Conservation (phyloP, 1,139 yeast genomes). For the Candida smagusa region DNA sequence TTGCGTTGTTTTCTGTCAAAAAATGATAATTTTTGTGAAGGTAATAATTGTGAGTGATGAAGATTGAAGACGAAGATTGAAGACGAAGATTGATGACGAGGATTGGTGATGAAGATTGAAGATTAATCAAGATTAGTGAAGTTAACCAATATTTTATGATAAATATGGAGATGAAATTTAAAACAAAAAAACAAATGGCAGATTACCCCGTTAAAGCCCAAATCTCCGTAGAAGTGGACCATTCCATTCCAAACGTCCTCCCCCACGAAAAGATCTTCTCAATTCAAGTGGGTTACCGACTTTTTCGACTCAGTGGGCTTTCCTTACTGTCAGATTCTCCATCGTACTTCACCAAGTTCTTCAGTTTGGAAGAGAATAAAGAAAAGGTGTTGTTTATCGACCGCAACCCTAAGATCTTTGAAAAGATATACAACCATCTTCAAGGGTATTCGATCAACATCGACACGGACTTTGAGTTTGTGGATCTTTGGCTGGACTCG, state of each 20-base stretch:
- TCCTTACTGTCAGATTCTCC: conserved; percentile 81
- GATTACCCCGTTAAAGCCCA: conserved; percentile 13
- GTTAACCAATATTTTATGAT: too few relatives aligned
- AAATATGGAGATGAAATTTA: background rate
- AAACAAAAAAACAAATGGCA: conserved; percentile 7
- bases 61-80: too few relatives aligned
- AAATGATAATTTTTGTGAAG: too few relatives aligned
- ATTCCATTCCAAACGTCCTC: conserved; percentile 56
- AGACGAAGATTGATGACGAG: too few relatives aligned
- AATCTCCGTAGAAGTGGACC: conserved; percentile 35
- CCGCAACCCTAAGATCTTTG: conserved; percentile 70
- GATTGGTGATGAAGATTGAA: too few relatives aligned
- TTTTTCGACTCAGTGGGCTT: conserved; percentile 69
- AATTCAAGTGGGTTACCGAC: conserved; percentile 67
- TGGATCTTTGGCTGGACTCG: conserved; percentile 69
- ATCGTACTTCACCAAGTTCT: conserved; percentile 56
- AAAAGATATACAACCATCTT: conserved; percentile 62
- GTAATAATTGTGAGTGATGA: too few relatives aligned
- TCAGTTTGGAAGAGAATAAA: conserved; percentile 30
- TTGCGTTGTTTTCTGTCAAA: too few relatives aligned
- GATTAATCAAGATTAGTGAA: too few relatives aligned
- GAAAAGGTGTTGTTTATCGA: conserved; percentile 65
- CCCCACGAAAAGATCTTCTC: conserved; percentile 65
- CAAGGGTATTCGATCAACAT: conserved; percentile 73
- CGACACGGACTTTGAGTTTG: conserved; percentile 55